Evolutionary conservation across 2,329 filamentous ascomycete genomes (phyloP).

Genomic region (Botrytis elliptica): DNA sequence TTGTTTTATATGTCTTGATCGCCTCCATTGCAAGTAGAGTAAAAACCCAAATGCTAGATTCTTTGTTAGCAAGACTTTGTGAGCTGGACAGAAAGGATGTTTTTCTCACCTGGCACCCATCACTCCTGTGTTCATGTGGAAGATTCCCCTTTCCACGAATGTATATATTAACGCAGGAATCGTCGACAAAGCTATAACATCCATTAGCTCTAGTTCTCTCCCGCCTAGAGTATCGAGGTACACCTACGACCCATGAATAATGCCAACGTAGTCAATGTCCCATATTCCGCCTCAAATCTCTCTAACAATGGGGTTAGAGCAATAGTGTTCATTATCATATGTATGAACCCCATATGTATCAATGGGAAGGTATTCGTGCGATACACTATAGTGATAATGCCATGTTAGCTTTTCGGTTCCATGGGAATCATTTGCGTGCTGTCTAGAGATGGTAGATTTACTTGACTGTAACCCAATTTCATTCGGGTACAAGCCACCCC

Average conservation of each 20-base stretch:
- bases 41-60: conserved; percentile 82
- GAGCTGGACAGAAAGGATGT: neutral
- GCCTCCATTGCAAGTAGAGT: conserved; percentile 81
- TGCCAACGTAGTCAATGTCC: conserved; percentile 81
- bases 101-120: conserved; percentile 74
- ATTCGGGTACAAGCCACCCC: conserved; percentile 76
- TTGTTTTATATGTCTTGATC: conserved; percentile 77
- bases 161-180: conserved; percentile 82
- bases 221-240: neutral
- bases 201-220: conserved; percentile 1
- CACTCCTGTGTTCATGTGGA: conserved; percentile 70
- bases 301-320: conserved; percentile 86
- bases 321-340: conserved; percentile 75
- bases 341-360: conserved; percentile 78
- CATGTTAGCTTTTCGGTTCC: conserved; percentile 3
- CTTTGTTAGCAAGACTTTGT: conserved; percentile 29
- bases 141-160: conserved; percentile 69
- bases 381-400: conserved; percentile 62
- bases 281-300: conserved; percentile 88
- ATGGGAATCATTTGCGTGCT: neutral
- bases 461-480: conserved; percentile 70
- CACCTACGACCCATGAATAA: conserved; percentile 87
- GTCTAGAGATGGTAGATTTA: conserved; percentile 47
- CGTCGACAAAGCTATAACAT: conserved; percentile 64
- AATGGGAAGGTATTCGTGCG: conserved; percentile 90